Percentiles rank a stretch among this genome's conserved stretches.
These are phyloP conservation scores for Coffea humblotiana DNA, from an alignment of 305 asterid genomes.

Conservation along the genomic window DNA sequence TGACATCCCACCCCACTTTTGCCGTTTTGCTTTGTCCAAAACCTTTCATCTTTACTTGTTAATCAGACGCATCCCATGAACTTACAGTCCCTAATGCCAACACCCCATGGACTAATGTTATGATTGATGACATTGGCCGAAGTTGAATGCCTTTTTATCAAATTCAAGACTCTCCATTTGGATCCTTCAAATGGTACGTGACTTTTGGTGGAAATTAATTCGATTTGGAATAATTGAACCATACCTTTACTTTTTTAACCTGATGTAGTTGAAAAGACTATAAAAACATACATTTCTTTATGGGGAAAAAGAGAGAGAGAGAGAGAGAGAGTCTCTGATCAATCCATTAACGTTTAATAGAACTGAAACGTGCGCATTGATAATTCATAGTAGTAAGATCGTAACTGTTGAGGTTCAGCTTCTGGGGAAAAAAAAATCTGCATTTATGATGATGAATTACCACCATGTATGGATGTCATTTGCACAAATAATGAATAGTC, in stretches of 20 bases:
- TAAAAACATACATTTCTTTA: too few species aligned
- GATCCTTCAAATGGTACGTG: neutral
- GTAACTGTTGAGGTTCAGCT: too few species aligned
- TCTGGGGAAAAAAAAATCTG: too few species aligned
- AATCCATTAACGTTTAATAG: too few species aligned
- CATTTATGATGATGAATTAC: too few species aligned
- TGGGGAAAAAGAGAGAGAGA: too few species aligned
- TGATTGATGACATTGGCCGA: constrained; percentile 4
- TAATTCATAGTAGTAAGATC: too few species aligned
- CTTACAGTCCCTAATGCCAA: neutral
- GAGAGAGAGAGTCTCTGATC: too few species aligned
- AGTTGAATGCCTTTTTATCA: neutral
- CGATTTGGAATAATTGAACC: neutral
- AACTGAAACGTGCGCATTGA: too few species aligned
- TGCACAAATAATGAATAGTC: too few species aligned
- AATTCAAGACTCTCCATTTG: neutral
- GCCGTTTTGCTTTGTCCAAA: neutral
- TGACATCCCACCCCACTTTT: constrained; percentile 18
- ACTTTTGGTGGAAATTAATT: neutral
- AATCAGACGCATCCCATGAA: neutral
- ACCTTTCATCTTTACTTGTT: neutral
- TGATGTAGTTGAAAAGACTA: neutral
- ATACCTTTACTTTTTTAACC: neutral
- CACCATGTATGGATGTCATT: too few species aligned
- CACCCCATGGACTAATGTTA: neutral